Base-by-base conservation (phyloP, 257 asterid species). In the Solanum rostratum region DNA sequence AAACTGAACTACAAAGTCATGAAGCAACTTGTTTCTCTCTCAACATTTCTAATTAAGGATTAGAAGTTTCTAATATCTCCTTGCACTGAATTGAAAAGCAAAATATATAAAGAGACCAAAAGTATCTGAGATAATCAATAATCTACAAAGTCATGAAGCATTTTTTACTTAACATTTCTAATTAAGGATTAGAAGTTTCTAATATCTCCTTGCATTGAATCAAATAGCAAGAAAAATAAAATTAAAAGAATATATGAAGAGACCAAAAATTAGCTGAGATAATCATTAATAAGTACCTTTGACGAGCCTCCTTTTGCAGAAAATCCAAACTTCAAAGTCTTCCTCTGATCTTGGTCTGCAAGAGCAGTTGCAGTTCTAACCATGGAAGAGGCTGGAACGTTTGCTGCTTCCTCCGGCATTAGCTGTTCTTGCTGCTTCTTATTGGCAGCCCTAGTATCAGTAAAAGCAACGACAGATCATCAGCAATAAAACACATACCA, bases 301-400 rank as follows among this genome's bases (percentile, higher is more conserved):
- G 90, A 83, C 3, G 90, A 33, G 87, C 91, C 87, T 87, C 95
- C 91, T 89, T 95, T 97, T 37, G 94, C 90, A 12, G 98, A 91
- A 89, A 97, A 95, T 63, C 99, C 99, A 24, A 97, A 95, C 89
- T 97, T 97, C 82, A 97, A 86, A 81, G 86, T 91, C 91, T 94
- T 95, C 85, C 99, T 89, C 88, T 92, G 99, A 86, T 97, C 99
- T 86, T 95, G 99, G 85, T 93, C 96, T 12, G 93, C 98, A 90
- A 94, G 96, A 82, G 91, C 87, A 69, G 99, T 91, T 83, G 97
- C 97, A 88, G 90, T 90, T 87, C 82, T 92, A 73, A 85, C 83
- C 54, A 88, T 63, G 70, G 89, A 73, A 62, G 96, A 87, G 74
- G 82, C 86, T 7, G 92, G 59, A 81, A 63, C 6, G 29, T 81